phyloP scores from a whole-genome alignment of 805 yeast species.

The Saccharomyces paradoxus region DNA sequence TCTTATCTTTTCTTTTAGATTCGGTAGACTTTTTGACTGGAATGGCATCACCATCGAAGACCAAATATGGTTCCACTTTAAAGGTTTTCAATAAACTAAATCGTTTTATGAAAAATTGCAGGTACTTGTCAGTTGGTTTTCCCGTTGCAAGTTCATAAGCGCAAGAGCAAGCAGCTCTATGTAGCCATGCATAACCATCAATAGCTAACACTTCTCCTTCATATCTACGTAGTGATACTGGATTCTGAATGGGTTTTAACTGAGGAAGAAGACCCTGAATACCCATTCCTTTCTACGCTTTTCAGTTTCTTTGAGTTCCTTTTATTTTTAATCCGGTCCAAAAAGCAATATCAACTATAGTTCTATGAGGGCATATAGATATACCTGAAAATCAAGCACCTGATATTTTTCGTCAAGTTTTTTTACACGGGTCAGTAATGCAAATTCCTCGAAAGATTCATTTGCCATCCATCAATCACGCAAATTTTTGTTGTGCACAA shows the following conservation, averaged over 20 bases:
- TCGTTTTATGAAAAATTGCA: slow-evolving; percentile 60
- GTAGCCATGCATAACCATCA: slow-evolving; percentile 97
- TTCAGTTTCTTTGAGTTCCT: slow-evolving; percentile 1
- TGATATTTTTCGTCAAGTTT: not conserved
- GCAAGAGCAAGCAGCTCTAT: slow-evolving; percentile 74
- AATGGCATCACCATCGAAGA: slow-evolving; percentile 85
- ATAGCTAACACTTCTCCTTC: slow-evolving; percentile 75
- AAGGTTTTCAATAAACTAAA: slow-evolving; percentile 55
- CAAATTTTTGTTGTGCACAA: not conserved
- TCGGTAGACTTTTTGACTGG: slow-evolving; percentile 76
- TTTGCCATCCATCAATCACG: not conserved
- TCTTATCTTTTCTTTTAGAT: slow-evolving; percentile 45
- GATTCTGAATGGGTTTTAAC: slow-evolving; percentile 63
- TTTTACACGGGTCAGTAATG: not conserved
- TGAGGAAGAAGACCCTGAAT: slow-evolving; percentile 75
- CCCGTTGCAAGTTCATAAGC: slow-evolving; percentile 72
- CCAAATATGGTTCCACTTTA: slow-evolving; percentile 75
- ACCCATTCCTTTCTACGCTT: slow-evolving; percentile 46
- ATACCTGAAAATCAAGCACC: not conserved
- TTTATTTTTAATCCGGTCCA: not conserved
- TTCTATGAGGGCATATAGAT: not conserved
- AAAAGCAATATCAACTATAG: not conserved
- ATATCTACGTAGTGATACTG: slow-evolving; percentile 48
- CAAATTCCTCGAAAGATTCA: not conserved
- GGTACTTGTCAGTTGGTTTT: slow-evolving; percentile 60